Base-by-base conservation (phyloP, 257 asterid species). In the Solanum sejunctum region DNA sequence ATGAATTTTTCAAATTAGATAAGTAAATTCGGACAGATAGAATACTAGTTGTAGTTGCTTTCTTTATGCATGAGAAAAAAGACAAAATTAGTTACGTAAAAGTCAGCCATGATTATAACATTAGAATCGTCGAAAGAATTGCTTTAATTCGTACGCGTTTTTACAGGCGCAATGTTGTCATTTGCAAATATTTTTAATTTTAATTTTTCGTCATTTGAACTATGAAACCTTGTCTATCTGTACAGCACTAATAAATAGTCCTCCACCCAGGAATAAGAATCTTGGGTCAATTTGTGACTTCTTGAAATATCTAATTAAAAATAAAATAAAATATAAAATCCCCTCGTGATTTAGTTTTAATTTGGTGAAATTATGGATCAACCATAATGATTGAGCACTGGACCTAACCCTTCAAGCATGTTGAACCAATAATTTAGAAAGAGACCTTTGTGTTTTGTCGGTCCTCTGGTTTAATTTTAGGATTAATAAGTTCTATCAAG, bases 101-200 rank as follows among this genome's bases (percentile, higher is more conserved):
- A n/a, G 86, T 85, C 87, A 81, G 87, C 13, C 15, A 61, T 75
- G 63, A 87, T 71, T 47, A 36, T n/a, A 69, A 17, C 80, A 83
- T 51, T 51, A 61, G 84, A 86, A 81, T 78, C 78, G 28, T 80
- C 28, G 77, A 88, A 85, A 83, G 32, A 77, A 83, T 64, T 71
- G 82, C 63, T 84, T 15, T 66, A 66, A 66, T 66, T 66, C 18
- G 26, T 16, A 89, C 88, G 88, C 92, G 92, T 80, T 86, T 89
- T 84, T 84, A 70, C 86, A 79, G n/a, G 17, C 17, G 56, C 43
- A 43, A 67, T 58, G 17, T 84, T 45, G 57, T 60, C 78, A 84
- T 84, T 12, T 45, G 36, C 41, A 32, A 67, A 2, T 32, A 32
- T 51, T 32, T 73, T 26, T 28, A 63, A 20, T 54, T 60, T 41